Conservation (phyloP, 2,329 filamentous ascomycete genomes). For the Monosporascus sp. region DNA sequence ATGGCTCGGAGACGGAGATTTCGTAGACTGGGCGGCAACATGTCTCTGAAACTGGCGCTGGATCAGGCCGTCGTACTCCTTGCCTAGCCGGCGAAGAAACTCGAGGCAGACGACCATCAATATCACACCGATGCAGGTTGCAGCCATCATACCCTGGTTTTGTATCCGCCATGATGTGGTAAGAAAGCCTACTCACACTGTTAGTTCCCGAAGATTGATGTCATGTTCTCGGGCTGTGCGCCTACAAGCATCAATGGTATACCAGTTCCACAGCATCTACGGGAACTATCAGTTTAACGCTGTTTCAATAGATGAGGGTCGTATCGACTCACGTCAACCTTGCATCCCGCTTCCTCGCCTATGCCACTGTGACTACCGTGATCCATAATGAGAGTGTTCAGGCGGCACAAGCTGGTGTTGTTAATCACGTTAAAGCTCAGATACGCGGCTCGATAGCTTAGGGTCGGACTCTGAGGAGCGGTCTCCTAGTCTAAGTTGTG, state of each 20-base stretch:
- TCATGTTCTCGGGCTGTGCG: background rate
- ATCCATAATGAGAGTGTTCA: constrained; percentile 4
- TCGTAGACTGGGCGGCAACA: constrained; percentile 20
- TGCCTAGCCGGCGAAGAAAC: constrained; percentile 34
- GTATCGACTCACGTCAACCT: constrained; percentile 6
- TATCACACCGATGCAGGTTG: constrained; percentile 38
- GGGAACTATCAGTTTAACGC: constrained; percentile 2
- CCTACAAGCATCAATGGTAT: constrained; percentile 35
- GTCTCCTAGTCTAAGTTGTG: too few species aligned
- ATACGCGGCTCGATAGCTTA: too few species aligned
- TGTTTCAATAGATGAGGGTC: background rate
- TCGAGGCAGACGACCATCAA: constrained; percentile 36
- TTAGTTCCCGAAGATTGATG: constrained; percentile 1
- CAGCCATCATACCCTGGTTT: constrained; percentile 36
- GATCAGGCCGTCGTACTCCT: constrained; percentile 37
- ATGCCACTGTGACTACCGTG: background rate
- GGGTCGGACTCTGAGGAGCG: too few species aligned
- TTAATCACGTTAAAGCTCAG: too few species aligned
- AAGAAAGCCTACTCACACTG: constrained; percentile 28
- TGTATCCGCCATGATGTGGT: constrained; percentile 35
- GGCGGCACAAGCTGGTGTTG: background rate
- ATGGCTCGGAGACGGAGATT: constrained; percentile 6
- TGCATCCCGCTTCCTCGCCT: background rate
- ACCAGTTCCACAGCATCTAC: constrained; percentile 43
- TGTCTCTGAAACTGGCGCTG: constrained; percentile 33